Conservation (phyloP, 1,284 basidiomycete species). For the Sporisorium scitamineum region DNA sequence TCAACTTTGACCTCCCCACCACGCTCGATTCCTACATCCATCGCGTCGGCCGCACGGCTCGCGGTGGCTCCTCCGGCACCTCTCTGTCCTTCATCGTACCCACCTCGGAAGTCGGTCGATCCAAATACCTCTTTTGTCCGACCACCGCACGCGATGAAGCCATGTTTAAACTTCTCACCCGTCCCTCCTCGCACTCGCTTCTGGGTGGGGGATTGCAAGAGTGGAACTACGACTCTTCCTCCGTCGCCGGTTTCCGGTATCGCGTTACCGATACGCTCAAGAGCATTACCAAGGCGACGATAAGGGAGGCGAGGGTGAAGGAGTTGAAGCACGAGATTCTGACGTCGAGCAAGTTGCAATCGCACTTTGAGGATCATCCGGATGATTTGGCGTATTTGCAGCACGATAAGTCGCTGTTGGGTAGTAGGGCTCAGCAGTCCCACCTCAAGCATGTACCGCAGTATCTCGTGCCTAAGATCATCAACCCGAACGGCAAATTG, state of each 20-base stretch:
- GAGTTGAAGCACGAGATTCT: conserved; percentile 94
- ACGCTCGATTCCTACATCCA: conserved; percentile 93
- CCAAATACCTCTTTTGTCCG: conserved; percentile 71
- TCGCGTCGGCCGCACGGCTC: conserved; percentile 93
- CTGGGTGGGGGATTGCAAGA: conserved; percentile 80
- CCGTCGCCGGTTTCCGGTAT: conserved; percentile 90
- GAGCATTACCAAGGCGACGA: conserved; percentile 84
- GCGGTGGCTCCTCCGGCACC: conserved; percentile 93
- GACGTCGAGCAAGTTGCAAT: conserved; percentile 93
- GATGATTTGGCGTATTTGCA: conserved; percentile 90
- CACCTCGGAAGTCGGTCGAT: conserved; percentile 77
- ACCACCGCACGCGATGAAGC: conserved; percentile 81
- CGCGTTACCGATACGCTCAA: conserved; percentile 96
- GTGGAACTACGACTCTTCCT: conserved; percentile 84
- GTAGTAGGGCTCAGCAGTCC: conserved; percentile 78
- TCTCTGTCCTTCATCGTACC: conserved; percentile 91
- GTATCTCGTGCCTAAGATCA: conserved; percentile 89
- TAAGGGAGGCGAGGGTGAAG: conserved; percentile 91
- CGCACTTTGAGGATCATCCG: conserved; percentile 98
- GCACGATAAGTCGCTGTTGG: conserved; percentile 93
- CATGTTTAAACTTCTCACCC: conserved; percentile 74
- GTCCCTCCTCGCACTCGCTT: conserved; percentile 15
- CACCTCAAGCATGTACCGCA: conserved; percentile 97
- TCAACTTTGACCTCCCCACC: conserved; percentile 96
- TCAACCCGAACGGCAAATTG: conserved; percentile 58